These are phyloP conservation scores for Blastomyces silverae DNA, from an alignment of 2,329 filamentous ascomycete genomes.

Conservation along the genomic window DNA sequence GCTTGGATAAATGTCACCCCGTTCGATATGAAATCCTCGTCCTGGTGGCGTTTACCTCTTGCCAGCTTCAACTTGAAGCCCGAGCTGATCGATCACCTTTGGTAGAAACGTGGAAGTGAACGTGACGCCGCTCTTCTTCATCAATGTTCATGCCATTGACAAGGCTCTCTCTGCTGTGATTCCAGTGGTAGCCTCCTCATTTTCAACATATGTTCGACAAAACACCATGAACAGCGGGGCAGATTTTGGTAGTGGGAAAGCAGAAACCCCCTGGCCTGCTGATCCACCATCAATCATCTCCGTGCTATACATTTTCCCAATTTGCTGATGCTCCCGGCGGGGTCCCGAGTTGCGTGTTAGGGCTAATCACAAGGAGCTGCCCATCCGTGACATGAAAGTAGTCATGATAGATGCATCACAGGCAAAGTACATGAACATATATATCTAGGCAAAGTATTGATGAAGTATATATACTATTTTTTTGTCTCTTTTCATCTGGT, in stretches of 20 bases:
- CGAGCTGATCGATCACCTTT: slow-evolving; percentile 15
- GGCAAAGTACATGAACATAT: no score
- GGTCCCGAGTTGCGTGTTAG: slow-evolving; percentile 14
- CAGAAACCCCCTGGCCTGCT: slow-evolving; percentile 38
- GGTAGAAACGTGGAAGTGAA: slow-evolving; percentile 16
- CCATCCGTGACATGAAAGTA: slow-evolving; percentile 20
- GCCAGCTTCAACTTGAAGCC: slow-evolving; percentile 20
- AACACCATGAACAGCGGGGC: slow-evolving; percentile 21
- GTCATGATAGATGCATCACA: no score
- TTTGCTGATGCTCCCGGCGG: slow-evolving; percentile 53
- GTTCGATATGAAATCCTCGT: slow-evolving; percentile 26
- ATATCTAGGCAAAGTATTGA: no score
- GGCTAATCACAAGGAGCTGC: no score
- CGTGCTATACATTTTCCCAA: slow-evolving; percentile 64
- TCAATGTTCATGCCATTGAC: slow-evolving; percentile 27
- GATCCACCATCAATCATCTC: slow-evolving; percentile 59
- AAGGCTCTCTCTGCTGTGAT: slow-evolving; percentile 27
- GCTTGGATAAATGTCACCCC: slow-evolving; percentile 24
- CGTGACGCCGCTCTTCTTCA: slow-evolving; percentile 20
- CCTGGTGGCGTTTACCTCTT: slow-evolving; percentile 19
- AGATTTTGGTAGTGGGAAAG: slow-evolving; percentile 24
- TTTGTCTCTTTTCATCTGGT: no score
- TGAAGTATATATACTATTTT: no score
- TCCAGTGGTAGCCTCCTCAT: slow-evolving; percentile 23
- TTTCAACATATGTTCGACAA: slow-evolving; percentile 21